A percentile compares a stretch with the other conserved stretches of the same genome.
phyloP scores from a whole-genome alignment of 345 rosid genomes.

The Populus simonii region DNA sequence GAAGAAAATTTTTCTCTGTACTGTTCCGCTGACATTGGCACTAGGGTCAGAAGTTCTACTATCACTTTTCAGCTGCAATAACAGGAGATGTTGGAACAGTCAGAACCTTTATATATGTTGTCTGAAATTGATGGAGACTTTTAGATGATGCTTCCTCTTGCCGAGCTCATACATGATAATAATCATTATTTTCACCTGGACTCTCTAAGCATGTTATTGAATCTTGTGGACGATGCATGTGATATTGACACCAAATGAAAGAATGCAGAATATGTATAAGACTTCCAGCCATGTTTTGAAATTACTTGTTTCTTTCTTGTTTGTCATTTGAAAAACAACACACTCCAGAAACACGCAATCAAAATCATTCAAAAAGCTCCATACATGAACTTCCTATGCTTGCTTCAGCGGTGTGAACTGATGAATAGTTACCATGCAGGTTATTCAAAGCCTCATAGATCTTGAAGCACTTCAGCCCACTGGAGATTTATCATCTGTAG shows the following conservation, averaged over 20 bases:
- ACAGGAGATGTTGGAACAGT: background rate
- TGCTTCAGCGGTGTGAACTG: slow-evolving; percentile 15
- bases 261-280: too few relatives aligned
- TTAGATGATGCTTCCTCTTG: background rate
- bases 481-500: slow-evolving; percentile 89
- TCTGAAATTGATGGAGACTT: background rate
- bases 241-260: too few relatives aligned
- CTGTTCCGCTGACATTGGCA: too few relatives aligned
- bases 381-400: background rate
- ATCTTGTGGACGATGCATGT: too few relatives aligned
- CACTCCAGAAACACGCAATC: background rate
- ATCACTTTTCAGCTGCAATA: too few relatives aligned
- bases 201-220: too few relatives aligned
- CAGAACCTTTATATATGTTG: background rate
- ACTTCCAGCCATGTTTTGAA: background rate
- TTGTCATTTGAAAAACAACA: background rate
- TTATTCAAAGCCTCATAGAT: slow-evolving; percentile 71
- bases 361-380: background rate
- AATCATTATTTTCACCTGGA: too few relatives aligned
- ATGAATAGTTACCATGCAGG: slow-evolving; percentile 49
- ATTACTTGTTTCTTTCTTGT: background rate
- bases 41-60: too few relatives aligned
- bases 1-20: too few relatives aligned
- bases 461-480: slow-evolving; percentile 94
- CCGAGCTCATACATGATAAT: background rate